Percentiles rank a stretch among this genome's conserved stretches.
Evolutionary conservation across 2,329 filamentous ascomycete species (phyloP).

Genomic region (Sclerotinia sclerotiorum): DNA sequence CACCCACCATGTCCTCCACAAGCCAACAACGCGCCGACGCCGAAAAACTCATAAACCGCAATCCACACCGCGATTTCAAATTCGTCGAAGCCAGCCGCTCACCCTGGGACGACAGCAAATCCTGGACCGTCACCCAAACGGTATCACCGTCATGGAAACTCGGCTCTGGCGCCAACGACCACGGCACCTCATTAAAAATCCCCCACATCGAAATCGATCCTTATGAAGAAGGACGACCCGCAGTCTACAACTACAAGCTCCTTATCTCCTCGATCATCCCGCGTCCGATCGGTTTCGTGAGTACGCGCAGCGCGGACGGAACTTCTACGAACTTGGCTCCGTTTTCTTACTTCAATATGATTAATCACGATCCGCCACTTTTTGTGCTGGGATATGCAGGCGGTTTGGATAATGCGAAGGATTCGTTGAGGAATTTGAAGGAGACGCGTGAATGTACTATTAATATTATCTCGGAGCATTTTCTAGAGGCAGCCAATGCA

Average conservation of each 20-base stretch:
- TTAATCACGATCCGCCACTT: constrained; percentile 83
- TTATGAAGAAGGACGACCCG: constrained; percentile 65
- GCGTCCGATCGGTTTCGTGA: constrained; percentile 71
- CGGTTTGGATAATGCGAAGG: constrained; percentile 61
- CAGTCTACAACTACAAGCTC: constrained; percentile 83
- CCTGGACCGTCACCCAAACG: constrained; percentile 61
- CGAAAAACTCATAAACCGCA: constrained; percentile 51
- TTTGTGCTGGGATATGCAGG: constrained; percentile 63
- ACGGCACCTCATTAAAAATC: constrained; percentile 47
- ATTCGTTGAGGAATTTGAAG: constrained; percentile 72
- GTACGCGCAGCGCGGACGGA: constrained; percentile 59
- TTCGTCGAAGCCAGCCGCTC: constrained; percentile 65
- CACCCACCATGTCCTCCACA: constrained; percentile 27
- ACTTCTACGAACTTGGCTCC: constrained; percentile 74
- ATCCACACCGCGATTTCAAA: constrained; percentile 75
- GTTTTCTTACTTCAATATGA: constrained; percentile 81
- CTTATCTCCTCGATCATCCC: constrained; percentile 82
- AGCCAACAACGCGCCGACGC: constrained; percentile 30
- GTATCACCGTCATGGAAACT: constrained; percentile 63
- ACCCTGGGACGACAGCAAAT: constrained; percentile 52
- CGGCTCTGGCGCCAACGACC: constrained; percentile 63
- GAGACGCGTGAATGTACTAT: constrained; percentile 75
- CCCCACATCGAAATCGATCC: constrained; percentile 78
- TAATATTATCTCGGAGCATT: constrained; percentile 85
- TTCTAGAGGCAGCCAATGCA: constrained; percentile 84